A percentile compares a stretch with the other conserved stretches of the same genome.
These are phyloP conservation scores for Pichia nakasei DNA, from an alignment of 805 yeast species.

Conservation along the genomic window DNA sequence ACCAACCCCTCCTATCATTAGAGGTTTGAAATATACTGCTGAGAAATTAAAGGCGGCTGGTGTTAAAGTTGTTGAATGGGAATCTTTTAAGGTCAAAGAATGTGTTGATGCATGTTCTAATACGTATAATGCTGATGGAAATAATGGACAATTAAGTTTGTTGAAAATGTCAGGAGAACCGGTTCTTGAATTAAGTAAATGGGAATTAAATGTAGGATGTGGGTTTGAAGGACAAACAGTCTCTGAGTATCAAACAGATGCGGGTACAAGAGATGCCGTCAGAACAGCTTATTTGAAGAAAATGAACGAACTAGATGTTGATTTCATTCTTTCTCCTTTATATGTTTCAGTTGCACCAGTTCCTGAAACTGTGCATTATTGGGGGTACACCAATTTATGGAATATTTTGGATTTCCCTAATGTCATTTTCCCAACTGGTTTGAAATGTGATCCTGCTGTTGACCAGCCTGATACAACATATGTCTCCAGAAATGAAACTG, in stretches of 20 bases:
- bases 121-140: conserved; percentile 57
- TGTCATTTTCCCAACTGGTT: conserved; percentile 47
- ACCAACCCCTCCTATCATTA: conserved; percentile 40
- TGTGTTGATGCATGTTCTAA: conserved; percentile 45
- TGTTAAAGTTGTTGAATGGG: conserved; percentile 42
- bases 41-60: conserved; percentile 47
- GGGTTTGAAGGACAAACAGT: conserved; percentile 40
- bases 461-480: conserved; percentile 34
- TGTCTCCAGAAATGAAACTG: conserved; percentile 32
- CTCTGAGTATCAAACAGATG: conserved; percentile 39
- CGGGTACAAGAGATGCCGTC: conserved; percentile 41
- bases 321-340: conserved; percentile 54
- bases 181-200: conserved; percentile 42
- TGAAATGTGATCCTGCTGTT: conserved; percentile 41
- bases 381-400: conserved; percentile 67
- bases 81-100: conserved; percentile 40
- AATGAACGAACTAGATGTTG: conserved; percentile 43
- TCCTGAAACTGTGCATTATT: conserved; percentile 49
- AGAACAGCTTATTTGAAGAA: conserved; percentile 41
- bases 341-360: conserved; percentile 60
- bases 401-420: conserved; percentile 62
- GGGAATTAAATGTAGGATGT: conserved; percentile 43
- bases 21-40: conserved; percentile 39
- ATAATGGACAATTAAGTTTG: conserved; percentile 36
- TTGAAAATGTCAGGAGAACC: conserved; percentile 62